Conservation (phyloP, 2,329 filamentous ascomycete species). For the Colletotrichum nymphaeae region DNA sequence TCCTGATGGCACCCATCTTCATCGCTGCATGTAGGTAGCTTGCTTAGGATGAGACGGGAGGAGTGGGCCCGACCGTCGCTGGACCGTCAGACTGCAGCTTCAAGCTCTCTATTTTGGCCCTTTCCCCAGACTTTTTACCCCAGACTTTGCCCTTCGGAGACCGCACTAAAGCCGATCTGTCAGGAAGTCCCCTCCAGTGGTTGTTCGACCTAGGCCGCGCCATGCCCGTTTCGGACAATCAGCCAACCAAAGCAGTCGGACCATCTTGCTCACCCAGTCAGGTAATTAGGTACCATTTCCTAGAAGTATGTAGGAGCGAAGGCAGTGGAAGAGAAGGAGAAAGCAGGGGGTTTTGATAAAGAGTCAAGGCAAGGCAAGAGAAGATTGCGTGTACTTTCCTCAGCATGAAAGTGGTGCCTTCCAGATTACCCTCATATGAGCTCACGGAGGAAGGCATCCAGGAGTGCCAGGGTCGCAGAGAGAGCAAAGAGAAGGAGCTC, state of each 20-base stretch:
- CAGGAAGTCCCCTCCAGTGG: background rate
- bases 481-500: background rate
- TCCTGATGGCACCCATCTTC: background rate
- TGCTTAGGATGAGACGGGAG: background rate
- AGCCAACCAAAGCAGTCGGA: slow-evolving; percentile 7
- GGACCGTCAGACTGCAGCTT: background rate
- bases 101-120: slow-evolving; percentile 1
- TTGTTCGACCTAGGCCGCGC: background rate
- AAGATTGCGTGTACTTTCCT: background rate
- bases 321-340: background rate
- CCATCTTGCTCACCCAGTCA: background rate
- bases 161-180: slow-evolving; percentile 32
- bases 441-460: background rate
- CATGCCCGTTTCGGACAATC: slow-evolving; percentile 29
- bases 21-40: background rate
- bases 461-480: background rate
- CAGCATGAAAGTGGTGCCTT: background rate
- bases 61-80: background rate
- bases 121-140: slow-evolving; percentile 37
- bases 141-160: slow-evolving; percentile 21
- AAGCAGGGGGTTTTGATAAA: background rate
- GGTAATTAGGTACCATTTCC: background rate
- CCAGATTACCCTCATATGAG: no score
- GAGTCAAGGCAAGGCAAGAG: background rate
- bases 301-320: no score